Evolutionary conservation across 2,329 filamentous ascomycete genomes (phyloP).

Genomic region (Knufia petricola): DNA sequence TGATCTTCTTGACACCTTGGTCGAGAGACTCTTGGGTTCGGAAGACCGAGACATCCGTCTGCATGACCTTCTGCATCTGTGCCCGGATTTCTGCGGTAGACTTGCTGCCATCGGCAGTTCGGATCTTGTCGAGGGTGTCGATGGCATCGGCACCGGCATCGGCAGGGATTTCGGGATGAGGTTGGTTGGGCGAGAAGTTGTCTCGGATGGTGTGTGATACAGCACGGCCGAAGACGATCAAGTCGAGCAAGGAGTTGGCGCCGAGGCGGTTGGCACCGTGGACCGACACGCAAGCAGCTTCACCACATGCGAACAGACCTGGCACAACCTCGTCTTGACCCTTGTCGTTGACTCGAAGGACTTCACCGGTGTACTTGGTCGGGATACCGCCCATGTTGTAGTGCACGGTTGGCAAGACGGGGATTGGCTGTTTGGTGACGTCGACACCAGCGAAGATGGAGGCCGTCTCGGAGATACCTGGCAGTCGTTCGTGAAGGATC

Average conservation of each 20-base stretch:
- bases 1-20: constrained; percentile 83
- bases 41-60: constrained; percentile 94
- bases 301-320: constrained; percentile 90
- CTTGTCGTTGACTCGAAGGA: constrained; percentile 73
- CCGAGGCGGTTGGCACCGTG: constrained; percentile 97
- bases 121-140: constrained; percentile 71
- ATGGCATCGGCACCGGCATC: constrained; percentile 71
- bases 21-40: constrained; percentile 87
- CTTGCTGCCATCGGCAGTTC: constrained; percentile 75
- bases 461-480: constrained; percentile 96
- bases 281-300: constrained; percentile 94
- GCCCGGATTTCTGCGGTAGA: constrained; percentile 79
- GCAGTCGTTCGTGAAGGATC: constrained; percentile 88
- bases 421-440: constrained; percentile 92
- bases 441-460: constrained; percentile 96
- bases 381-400: constrained; percentile 99
- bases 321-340: constrained; percentile 90
- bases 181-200: constrained; percentile 74
- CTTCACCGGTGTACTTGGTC: constrained; percentile 94
- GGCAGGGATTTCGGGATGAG: constrained; percentile 67
- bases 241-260: constrained; percentile 94
- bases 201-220: constrained; percentile 96
- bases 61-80: constrained; percentile 97
- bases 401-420: constrained; percentile 91
- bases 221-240: constrained; percentile 94